Evolutionary conservation across 192 early-diverging fungal genomes (phyloP), one percentile per base, ranked within the genome.

Genomic region (Coemansia sp.): DNA sequence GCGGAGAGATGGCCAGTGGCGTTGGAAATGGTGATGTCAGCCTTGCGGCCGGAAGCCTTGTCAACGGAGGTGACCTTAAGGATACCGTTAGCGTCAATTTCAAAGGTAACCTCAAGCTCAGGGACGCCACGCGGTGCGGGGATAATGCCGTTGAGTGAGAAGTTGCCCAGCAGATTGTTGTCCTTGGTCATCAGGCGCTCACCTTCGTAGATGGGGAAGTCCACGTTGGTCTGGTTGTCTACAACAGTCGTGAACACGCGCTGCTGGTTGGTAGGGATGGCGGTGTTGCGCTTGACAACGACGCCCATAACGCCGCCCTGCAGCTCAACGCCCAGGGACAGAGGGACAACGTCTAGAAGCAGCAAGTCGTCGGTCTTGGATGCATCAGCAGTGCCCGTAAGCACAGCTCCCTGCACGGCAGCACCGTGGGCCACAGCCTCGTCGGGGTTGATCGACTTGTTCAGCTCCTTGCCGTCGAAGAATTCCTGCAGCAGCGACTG

Each of bases 1-100:
- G 88, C 88, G 54, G 89, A 90, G 63, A 97, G 85, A 65, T 93
- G 92, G 67, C 90, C 92, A 54, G 92, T 91, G 64, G 91, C 92
- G 88, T 96, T 96, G 76, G 90, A 90, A 85, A 97, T 96, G 83
- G 93, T 94, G 81, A 97, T 90, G 84, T 90, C 88, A 73, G 89
- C 88, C 80, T 91, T 90, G 72, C 88, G 86, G 73, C 94, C 94
- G 26, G 95, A 93, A 60, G 90, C 88, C 86, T 90, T 93, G 83
- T 97, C 95, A 60, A 88, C 85, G 66, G 95, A 91, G 55, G 90
- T 90, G 59, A 97, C 94, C 78, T 92, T 92, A 48, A 93, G 82
- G 82, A 93, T 91, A 81, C 92, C 92, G 78, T 93, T 87, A 81
- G 92, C 90, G 78, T 93, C 85, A 54, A 93, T 78, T 69, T 93